phyloP scores from a whole-genome alignment of 768 basidiomycete species.

The Hydnomerulius pinastri region DNA sequence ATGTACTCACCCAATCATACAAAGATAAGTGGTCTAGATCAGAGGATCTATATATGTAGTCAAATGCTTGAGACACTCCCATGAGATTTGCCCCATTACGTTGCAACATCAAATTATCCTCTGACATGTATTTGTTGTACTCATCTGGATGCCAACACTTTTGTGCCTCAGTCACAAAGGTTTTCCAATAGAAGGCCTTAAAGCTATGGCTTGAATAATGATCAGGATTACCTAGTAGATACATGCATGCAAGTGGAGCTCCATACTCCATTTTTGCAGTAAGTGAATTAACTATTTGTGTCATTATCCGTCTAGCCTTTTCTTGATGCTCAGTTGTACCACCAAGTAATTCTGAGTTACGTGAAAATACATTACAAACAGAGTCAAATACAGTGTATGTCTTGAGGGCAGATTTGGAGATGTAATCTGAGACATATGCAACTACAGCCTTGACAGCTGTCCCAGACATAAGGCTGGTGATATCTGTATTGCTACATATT shows the following conservation, averaged over 20 bases:
- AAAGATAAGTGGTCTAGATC: background rate
- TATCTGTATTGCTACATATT: background rate
- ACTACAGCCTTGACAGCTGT: background rate
- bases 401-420: background rate
- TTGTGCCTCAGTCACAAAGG: background rate
- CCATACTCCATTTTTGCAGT: background rate
- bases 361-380: background rate
- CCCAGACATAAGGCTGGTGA: background rate
- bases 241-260: background rate
- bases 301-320: background rate
- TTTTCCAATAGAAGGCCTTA: background rate
- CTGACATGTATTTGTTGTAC: too few species aligned
- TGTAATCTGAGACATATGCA: background rate
- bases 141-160: background rate
- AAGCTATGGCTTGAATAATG: background rate
- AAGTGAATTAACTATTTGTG: background rate
- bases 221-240: background rate
- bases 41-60: background rate
- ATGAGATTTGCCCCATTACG: background rate
- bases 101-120: background rate
- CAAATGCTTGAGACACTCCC: background rate
- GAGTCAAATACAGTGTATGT: background rate
- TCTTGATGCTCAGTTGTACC: background rate
- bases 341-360: background rate
- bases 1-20: background rate